phyloP scores from a whole-genome alignment of 1,284 basidiomycete genomes.

The Uromyces viciae-fabae region DNA sequence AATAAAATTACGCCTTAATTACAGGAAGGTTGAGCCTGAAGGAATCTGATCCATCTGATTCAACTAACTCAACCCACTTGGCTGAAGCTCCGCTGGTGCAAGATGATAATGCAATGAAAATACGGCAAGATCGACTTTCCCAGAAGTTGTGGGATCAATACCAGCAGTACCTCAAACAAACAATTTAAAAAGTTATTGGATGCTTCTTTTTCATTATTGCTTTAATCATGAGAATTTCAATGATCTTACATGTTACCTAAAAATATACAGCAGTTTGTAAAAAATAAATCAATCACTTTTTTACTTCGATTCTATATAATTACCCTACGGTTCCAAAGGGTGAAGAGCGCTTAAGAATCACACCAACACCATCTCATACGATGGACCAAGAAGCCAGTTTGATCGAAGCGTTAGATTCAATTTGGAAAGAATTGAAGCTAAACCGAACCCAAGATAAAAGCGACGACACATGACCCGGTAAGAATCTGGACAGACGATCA shows the following conservation, averaged over 20 bases:
- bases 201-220: too few relatives aligned
- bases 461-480: conserved; percentile 39
- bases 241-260: too few relatives aligned
- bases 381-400: conserved; percentile 80
- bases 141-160: not conserved
- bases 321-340: conserved; percentile 54
- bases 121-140: not conserved
- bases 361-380: conserved; percentile 93
- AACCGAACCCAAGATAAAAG: conserved; percentile 70
- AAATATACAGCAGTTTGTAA: too few relatives aligned
- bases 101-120: not conserved
- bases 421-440: conserved; percentile 82
- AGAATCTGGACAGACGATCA: conserved; percentile 89
- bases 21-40: not conserved
- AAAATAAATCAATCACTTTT: too few relatives aligned
- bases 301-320: too few relatives aligned
- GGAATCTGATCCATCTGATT: not conserved
- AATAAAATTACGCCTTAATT: not conserved
- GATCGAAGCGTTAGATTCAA: conserved; percentile 72
- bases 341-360: conserved; percentile 61
- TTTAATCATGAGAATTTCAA: too few relatives aligned
- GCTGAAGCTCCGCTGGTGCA: not conserved
- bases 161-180: too few relatives aligned
- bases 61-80: not conserved
- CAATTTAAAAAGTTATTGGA: too few relatives aligned